Base-by-base conservation (phyloP, 139 green algal genomes). In the Eudorina sp. region DNA sequence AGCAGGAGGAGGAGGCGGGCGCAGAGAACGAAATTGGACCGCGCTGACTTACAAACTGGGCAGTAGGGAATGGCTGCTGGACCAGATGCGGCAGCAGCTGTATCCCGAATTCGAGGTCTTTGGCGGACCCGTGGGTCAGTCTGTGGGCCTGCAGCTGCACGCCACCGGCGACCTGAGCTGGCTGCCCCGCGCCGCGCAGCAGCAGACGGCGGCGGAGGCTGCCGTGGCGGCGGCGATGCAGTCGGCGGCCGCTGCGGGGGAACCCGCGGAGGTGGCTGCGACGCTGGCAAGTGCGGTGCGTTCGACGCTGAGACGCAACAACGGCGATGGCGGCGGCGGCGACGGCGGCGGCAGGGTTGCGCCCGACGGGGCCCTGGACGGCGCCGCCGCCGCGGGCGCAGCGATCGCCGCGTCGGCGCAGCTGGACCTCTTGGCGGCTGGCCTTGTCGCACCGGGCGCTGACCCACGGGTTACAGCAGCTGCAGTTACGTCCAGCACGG, bases 41-140 rank as follows among this genome's bases (percentile, higher is more conserved):
- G n/a, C n/a, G n/a, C n/a, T n/a, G n/a, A n/a, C n/a, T n/a, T n/a
- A 77, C 36, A 51, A 77, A n/a, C 46, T 51, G 46, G 46, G 76
- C 76, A 53, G 77, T 13, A 3, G 29, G 53, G 77, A 72, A 18
- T 73, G 77, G 77, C 40, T 73, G 36, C 34, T 73, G 4, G 23
- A 73, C 77, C 36, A 45, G 53, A 53, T 84, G 77, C 77, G 53
- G 1, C 77, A 72, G 55, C 53, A 84, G 51, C 77, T 72, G 34
- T 53, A 84, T 6, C 77, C 77, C 21, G 77, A 73, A 40, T 31
- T 8, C 5, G 77, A 84, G 53, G 18, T 25, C 7, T 84, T 84
- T 41, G 77, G 77, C 13, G 77, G 53, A 53, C 77, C 77, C 36
- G 53, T 53, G 25, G 77, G 77, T 27, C 51, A 70, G 53, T 34